Evolutionary conservation across 192 early-diverging fungal species (phyloP).

Genomic region (Coemansia sp.): DNA sequence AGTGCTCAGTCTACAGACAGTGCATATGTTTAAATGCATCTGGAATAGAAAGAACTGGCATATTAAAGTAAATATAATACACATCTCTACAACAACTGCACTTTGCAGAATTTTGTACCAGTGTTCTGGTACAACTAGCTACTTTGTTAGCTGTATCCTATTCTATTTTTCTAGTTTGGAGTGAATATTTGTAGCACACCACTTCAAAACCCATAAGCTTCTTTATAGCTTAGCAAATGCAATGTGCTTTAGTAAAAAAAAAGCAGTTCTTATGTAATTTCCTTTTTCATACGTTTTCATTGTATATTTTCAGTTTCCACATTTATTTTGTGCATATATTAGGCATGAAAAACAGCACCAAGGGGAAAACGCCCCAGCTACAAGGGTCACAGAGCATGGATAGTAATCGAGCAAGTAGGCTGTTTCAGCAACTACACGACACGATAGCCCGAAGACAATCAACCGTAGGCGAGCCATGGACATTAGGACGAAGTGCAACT

Average conservation of each 20-base stretch:
- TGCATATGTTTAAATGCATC: no score
- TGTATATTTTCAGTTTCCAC: not conserved
- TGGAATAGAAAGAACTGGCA: no score
- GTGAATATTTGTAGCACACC: no score
- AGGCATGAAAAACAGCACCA: not conserved
- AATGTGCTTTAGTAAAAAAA: not conserved
- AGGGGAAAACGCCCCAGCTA: not conserved
- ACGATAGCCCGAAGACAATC: constrained; percentile 13
- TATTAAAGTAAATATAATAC: no score
- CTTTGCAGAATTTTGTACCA: no score
- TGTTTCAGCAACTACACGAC: constrained; percentile 50
- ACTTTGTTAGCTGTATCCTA: no score
- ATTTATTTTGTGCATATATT: not conserved
- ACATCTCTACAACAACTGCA: no score
- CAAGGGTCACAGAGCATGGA: not conserved
- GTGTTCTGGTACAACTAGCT: no score
- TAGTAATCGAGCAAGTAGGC: constrained; percentile 25
- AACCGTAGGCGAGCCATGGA: constrained; percentile 2
- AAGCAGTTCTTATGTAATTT: constrained; percentile 78
- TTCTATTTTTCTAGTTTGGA: no score
- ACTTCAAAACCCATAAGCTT: no score
- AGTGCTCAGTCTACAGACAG: no score
- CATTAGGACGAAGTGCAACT: constrained; percentile 17
- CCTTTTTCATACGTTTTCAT: not conserved
- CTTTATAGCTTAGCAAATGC: not conserved